phyloP scores from a whole-genome alignment of 192 early-diverging fungal species.

The Dimargaris verticillata region DNA sequence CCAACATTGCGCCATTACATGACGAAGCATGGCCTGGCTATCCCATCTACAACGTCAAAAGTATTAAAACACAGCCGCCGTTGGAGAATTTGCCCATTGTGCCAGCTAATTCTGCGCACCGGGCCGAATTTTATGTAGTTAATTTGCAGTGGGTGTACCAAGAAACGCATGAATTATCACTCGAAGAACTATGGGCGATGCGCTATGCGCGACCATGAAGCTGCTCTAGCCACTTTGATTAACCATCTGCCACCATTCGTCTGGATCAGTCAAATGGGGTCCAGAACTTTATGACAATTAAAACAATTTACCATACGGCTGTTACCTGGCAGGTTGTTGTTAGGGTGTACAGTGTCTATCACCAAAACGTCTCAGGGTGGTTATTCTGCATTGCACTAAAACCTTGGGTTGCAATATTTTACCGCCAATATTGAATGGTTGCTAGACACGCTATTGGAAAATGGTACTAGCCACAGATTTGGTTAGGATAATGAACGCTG shows the following conservation, averaged over 20 bases:
- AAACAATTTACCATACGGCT: background rate
- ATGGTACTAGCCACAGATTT: no score
- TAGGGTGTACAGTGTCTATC: no score
- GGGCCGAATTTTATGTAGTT: background rate
- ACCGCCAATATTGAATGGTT: no score
- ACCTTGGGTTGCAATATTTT: no score
- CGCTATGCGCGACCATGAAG: background rate
- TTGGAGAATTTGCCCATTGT: conserved; percentile 3
- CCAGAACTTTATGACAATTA: background rate
- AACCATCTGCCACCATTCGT: background rate
- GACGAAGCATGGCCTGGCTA: no score
- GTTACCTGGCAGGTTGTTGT: background rate
- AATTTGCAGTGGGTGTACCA: conserved; percentile 6
- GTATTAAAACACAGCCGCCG: background rate
- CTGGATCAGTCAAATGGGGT: background rate
- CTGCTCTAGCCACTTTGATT: background rate
- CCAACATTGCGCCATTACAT: no score
- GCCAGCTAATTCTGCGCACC: conserved; percentile 6
- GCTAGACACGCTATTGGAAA: no score
- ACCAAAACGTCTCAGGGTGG: no score
- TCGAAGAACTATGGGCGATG: conserved; percentile 3
- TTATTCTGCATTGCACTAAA: no score
- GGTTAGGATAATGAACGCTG: no score
- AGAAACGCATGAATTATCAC: background rate
- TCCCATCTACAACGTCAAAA: no score